These are phyloP conservation scores for Carallia pectinifolia DNA, from an alignment of 345 rosid species.

Conservation along the genomic window DNA sequence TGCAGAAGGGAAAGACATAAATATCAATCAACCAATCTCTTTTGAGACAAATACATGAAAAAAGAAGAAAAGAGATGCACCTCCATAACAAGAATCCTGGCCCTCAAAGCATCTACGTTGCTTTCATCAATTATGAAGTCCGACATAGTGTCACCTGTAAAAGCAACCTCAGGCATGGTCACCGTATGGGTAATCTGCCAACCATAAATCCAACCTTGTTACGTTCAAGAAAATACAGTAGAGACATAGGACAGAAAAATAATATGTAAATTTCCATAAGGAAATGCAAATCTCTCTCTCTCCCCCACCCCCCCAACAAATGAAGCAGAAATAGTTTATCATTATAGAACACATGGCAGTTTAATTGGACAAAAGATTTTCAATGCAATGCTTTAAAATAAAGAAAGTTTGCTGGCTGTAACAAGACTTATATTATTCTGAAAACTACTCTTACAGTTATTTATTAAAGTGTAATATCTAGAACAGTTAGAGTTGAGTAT, in stretches of 20 bases:
- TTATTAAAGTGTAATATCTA: too few species aligned
- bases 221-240: not conserved
- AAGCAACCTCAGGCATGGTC: constrained; percentile 78
- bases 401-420: too few species aligned
- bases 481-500: too few species aligned
- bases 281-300: too few species aligned
- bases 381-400: too few species aligned
- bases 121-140: constrained; percentile 66
- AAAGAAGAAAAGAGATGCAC: constrained; percentile 31
- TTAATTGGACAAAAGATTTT: not conserved
- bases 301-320: not conserved
- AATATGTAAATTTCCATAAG: not conserved
- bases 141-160: constrained; percentile 88
- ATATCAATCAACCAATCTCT: not conserved
- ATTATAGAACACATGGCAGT: not conserved
- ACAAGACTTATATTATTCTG: too few species aligned
- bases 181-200: constrained; percentile 70
- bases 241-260: not conserved
- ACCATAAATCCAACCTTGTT: constrained; percentile 23
- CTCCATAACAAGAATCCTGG: constrained; percentile 90
- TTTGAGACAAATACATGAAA: not conserved
- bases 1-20: not conserved
- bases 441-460: too few species aligned
- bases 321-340: not conserved
- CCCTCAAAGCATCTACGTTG: constrained; percentile 69